These are phyloP conservation scores for Mycena vulgaris DNA, from an alignment of 768 basidiomycete genomes.

Conservation along the genomic window DNA sequence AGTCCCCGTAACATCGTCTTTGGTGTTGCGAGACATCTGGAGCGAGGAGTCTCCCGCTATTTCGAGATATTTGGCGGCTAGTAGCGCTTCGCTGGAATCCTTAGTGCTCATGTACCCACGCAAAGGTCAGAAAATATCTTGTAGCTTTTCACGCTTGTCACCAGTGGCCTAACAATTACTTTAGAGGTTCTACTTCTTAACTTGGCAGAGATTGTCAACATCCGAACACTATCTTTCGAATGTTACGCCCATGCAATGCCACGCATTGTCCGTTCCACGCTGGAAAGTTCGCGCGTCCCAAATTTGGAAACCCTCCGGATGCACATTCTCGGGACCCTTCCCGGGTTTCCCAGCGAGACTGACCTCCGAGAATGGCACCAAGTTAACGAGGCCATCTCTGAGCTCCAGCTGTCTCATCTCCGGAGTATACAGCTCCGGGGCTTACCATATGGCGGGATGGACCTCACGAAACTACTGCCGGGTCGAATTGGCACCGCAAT, in stretches of 20 bases:
- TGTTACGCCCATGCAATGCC: neutral
- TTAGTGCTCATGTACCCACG: conserved; percentile 8
- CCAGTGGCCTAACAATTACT: neutral
- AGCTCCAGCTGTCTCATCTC: neutral
- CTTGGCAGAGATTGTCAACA: neutral
- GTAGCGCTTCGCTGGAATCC: neutral
- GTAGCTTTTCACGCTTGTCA: neutral
- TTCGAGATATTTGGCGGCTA: neutral
- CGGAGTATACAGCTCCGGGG: neutral
- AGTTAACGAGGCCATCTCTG: neutral
- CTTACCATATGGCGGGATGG: neutral
- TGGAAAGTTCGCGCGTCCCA: neutral
- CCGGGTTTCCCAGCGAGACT: neutral
- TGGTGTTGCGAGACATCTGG: conserved; percentile 17
- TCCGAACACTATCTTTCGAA: conserved; percentile 14
- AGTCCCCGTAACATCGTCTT: neutral
- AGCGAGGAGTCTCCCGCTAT: neutral
- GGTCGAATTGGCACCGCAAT: too few relatives aligned
- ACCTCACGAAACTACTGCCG: too few relatives aligned
- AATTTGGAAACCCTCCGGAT: neutral
- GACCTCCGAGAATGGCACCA: neutral
- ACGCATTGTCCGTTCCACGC: neutral
- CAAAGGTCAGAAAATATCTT: neutral
- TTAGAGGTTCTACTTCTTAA: neutral
- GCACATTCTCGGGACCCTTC: neutral